Base-by-base conservation (phyloP, 73 alveolate genomes). In the Paraurostyla sp. region DNA sequence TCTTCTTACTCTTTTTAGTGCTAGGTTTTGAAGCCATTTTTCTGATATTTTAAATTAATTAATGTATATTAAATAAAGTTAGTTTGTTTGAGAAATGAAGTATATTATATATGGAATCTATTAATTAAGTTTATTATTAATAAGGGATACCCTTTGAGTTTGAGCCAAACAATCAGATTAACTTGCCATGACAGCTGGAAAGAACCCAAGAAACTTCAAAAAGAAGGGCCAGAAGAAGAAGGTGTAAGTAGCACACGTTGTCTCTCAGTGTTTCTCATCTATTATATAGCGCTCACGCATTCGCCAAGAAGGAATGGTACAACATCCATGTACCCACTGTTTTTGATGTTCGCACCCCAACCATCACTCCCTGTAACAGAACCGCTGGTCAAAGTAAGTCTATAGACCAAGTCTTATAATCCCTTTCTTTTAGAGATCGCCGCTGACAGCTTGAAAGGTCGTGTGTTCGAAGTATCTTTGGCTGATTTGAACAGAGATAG, bases 261-360 rank as follows among this genome's bases (percentile, higher is more conserved):
- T 6, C 35, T 32, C 58, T 15, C 33, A 69, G 41, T 13, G 42
- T 69, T 42, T 9, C 62, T 69, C 16, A 69, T 69, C 27, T 11
- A 22, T 36, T 27, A 7, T 51, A 23, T 69, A 85, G 93, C 88
- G 97, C 89, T n/a, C 98, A 97, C 80, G 96, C 98, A 23, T 97
- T 96, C 94, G 80, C 89, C 85, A 94, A 96, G 90, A 97, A 97
- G 90, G 99, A 96, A 86, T 97, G 98, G 98, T 97, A 94, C 96
- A 96, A 90, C 81, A 94, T 97, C 80, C 92, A 92, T 82, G 98
- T 98, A 0, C 99, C 99, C 62, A 85, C 97, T 57, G 93, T 94
- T 88, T 97, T 97, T 89, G 92, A 83, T 50, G 85, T 46, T 49
- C 83, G 99, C 23, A 50, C 56, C 60, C 92, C 92, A 83, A 95